Evolutionary conservation across 2,329 filamentous ascomycete species (phyloP), one percentile per base, ranked within the genome.

Genomic region (Metarhizium rileyi): DNA sequence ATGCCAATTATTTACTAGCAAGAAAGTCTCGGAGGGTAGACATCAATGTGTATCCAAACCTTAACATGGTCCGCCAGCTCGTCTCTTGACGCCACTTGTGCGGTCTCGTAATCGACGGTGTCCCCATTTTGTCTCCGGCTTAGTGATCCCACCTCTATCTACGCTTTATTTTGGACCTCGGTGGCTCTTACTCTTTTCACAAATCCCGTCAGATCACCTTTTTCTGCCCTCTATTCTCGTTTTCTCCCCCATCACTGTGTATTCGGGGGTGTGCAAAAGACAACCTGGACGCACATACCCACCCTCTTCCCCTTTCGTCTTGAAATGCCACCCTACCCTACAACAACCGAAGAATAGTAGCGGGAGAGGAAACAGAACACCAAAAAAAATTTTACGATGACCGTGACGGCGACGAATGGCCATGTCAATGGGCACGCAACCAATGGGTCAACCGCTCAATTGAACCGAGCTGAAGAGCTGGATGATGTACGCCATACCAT

Each of bases 391-490:
- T 7, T 26, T 9, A 46, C 8, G 14, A 47, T 47, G 45, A 47
- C 30, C 33, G 56, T 54, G 18, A 44, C 47, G n/a, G 47, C 48
- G 43, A 49, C 57, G 49, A 59, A 56, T 48, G 49, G 56, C 51
- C 48, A 48, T 33, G 42, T 43, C 51, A 35, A 51, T 28, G 49
- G 48, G n/a, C 22, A 49, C 35, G 48, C 30, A 9, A 58, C 58
- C 41, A 57, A 54, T 51, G 54, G 58, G 45, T 55, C 56, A 47
- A 49, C 54, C 23, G 48, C 55, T n/a, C 41, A 38, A 50, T 57
- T 66, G 20, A 56, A 57, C 54, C 61, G 64, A 56, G 64, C 64
- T 54, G 62, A 58, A 46, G 64, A 66, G 50, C 55, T 65, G 20
- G 53, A 63, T 51, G 59, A 63, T 57, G 60, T 63, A 52, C 57